Evolutionary conservation across 106 monocot genomes (phyloP).

Genomic region (Apostasia shenzhenica): DNA sequence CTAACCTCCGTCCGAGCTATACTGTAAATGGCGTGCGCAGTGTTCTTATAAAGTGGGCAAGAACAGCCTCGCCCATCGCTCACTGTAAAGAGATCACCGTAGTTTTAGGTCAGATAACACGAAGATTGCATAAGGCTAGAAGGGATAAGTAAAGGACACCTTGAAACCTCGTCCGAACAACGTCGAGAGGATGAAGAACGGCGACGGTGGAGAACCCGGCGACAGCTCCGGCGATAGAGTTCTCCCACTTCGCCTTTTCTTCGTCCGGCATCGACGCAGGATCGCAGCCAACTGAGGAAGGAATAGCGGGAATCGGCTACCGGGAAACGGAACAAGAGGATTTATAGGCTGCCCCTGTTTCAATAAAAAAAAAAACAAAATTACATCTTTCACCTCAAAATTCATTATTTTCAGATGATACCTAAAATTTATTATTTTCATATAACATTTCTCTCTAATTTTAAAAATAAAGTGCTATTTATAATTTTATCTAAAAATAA

Average conservation of each 20-base stretch:
- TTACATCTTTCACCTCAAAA: too few relatives aligned
- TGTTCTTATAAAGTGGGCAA: slow-evolving; percentile 62
- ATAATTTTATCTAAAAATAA: too few relatives aligned
- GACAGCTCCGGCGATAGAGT: slow-evolving; percentile 59
- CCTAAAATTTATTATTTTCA: too few relatives aligned
- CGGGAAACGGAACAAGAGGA: too few relatives aligned
- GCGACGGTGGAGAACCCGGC: slow-evolving; percentile 82
- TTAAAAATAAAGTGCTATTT: too few relatives aligned
- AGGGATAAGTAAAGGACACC: slow-evolving; percentile 20
- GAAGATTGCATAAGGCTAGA: not conserved
- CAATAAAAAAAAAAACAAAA: too few relatives aligned
- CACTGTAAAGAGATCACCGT: slow-evolving; percentile 23
- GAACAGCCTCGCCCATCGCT: slow-evolving; percentile 39
- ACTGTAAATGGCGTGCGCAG: slow-evolving; percentile 68
- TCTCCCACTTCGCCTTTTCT: slow-evolving; percentile 68
- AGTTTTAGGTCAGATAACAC: not conserved
- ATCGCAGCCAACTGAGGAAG: too few relatives aligned
- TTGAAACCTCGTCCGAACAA: slow-evolving; percentile 87
- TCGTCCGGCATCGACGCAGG: not conserved
- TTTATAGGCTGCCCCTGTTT: too few relatives aligned
- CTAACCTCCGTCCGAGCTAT: slow-evolving; percentile 69
- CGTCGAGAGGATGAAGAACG: slow-evolving; percentile 78
- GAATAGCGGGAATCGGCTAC: too few relatives aligned
- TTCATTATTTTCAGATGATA: too few relatives aligned
- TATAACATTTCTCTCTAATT: too few relatives aligned